Evolutionary conservation across 2,329 filamentous ascomycete species (phyloP), one percentile per base, ranked within the genome.

Genomic region (Periconia sp.): DNA sequence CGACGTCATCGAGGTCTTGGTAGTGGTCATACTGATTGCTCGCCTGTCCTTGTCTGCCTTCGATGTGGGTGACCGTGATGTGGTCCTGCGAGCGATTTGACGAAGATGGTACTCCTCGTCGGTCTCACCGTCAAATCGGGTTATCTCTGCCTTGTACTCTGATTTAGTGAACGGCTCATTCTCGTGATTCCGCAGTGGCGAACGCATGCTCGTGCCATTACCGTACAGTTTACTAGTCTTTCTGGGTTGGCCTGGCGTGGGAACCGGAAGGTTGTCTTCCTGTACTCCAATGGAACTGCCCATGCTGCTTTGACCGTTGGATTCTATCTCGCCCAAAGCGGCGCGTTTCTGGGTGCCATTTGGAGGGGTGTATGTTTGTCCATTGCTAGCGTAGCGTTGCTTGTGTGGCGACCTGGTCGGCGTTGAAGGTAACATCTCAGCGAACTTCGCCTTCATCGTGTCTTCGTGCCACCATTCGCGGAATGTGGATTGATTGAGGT

Each of bases 401-500:
- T 73, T 78, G 61, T 71, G 73, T 13, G 76, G 71, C 35, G 73
- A 76, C 71, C 82, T 85, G 51, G 83, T 85, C 14, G 83, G 81
- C 1, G 85, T 86, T 7, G 80, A 77, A 20, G 83, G 79, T 55
- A 77, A 71, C 62, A 83, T 73, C 30, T 77, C 85, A 74, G 92
- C 89, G 53, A 93, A 78, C 69, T 92, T 90, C 77, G 93, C 90
- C 77, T 92, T 91, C 67, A 94, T 84, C 42, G 80, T 82, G 69
- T 90, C 87, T 68, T 90, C 87, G 60, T 85, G 82, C 91, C 92
- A 97, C 94, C 94, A 99, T 76, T 97, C 92, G n/a, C 94, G 86
- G 85, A 99, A 99, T 35, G 90, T 88, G 35, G 90, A 90, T 76
- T 99, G 94, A 78, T 99, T 97, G 58, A 99, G 84, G 72, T 99